phyloP scores from a whole-genome alignment of 2,329 filamentous ascomycete genomes.

The Penicillium sp. region DNA sequence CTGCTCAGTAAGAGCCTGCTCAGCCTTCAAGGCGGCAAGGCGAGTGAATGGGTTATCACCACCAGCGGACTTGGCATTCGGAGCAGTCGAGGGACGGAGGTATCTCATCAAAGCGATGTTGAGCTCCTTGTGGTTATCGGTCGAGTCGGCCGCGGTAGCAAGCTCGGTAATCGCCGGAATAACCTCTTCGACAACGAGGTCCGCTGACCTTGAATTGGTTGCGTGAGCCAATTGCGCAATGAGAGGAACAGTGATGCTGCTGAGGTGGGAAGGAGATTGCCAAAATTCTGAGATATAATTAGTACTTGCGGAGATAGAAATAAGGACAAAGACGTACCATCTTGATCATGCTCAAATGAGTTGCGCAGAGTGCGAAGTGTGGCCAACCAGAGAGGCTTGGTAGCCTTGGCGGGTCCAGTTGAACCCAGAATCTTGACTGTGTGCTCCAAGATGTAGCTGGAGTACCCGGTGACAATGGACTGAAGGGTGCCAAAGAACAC shows the following conservation, averaged over 20 bases:
- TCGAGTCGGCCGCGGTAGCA: conserved; percentile 75
- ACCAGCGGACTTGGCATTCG: conserved; percentile 28
- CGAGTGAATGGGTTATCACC: conserved; percentile 68
- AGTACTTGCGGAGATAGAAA: background rate
- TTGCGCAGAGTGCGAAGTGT: conserved; percentile 70
- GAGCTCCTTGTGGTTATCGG: conserved; percentile 86
- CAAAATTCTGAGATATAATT: conserved; percentile 65
- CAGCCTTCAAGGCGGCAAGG: conserved; percentile 76
- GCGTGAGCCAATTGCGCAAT: conserved; percentile 63
- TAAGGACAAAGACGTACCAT: conserved; percentile 50
- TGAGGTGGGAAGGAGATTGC: conserved; percentile 87
- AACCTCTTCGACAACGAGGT: conserved; percentile 56
- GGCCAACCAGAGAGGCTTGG: conserved; percentile 65
- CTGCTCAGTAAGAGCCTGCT: conserved; percentile 74
- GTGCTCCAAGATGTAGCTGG: conserved; percentile 77
- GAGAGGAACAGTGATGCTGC: conserved; percentile 67
- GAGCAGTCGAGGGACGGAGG: conserved; percentile 59
- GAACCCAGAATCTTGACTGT: conserved; percentile 62
- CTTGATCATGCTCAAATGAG: conserved; percentile 85
- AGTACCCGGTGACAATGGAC: conserved; percentile 91
- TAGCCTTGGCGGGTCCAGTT: conserved; percentile 41
- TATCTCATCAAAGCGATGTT: conserved; percentile 76
- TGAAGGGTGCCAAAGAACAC: conserved; percentile 80
- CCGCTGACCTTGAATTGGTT: conserved; percentile 37
- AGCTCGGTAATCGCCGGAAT: conserved; percentile 77